phyloP scores from a whole-genome alignment of 371 early-diverging fungal genomes.

The Cokeromyces recurvatus region DNA sequence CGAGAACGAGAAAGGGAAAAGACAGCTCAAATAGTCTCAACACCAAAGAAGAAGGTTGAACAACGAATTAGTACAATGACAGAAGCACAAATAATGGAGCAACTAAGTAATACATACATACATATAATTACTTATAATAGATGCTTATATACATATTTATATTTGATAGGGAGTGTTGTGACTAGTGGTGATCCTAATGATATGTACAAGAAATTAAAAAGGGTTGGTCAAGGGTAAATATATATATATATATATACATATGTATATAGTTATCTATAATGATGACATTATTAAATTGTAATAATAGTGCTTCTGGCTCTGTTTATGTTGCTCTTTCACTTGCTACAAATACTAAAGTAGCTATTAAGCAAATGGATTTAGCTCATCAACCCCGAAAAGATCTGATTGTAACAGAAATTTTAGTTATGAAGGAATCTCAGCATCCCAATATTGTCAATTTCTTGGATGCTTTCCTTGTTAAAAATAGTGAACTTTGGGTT shows the following conservation, averaged over 20 bases:
- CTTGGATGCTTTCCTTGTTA: slow-evolving; percentile 85
- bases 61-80: slow-evolving; percentile 83
- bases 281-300: neutral
- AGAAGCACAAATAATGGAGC: slow-evolving; percentile 91
- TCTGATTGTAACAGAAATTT: slow-evolving; percentile 93
- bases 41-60: slow-evolving; percentile 54
- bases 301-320: slow-evolving; percentile 87
- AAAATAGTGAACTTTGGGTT: slow-evolving; percentile 88
- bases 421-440: slow-evolving; percentile 93
- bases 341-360: slow-evolving; percentile 71
- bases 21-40: slow-evolving; percentile 22
- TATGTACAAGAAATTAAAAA: slow-evolving; percentile 83
- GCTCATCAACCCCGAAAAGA: slow-evolving; percentile 91
- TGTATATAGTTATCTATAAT: neutral
- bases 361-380: slow-evolving; percentile 98
- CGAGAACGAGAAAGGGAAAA: slow-evolving; percentile 31
- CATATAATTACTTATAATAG: too few relatives aligned
- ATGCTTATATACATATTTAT: neutral
- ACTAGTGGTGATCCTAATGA: slow-evolving; percentile 82
- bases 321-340: slow-evolving; percentile 84
- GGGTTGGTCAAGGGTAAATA: slow-evolving; percentile 92
- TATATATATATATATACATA: neutral
- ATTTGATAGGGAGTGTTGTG: slow-evolving; percentile 56
- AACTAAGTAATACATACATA: slow-evolving; percentile 57
- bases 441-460: slow-evolving; percentile 97